Percentiles rank a stretch among this genome's conserved stretches.
These are phyloP conservation scores for Rhodotorula kratochvilovae DNA, from an alignment of 768 basidiomycete genomes.

Conservation along the genomic window DNA sequence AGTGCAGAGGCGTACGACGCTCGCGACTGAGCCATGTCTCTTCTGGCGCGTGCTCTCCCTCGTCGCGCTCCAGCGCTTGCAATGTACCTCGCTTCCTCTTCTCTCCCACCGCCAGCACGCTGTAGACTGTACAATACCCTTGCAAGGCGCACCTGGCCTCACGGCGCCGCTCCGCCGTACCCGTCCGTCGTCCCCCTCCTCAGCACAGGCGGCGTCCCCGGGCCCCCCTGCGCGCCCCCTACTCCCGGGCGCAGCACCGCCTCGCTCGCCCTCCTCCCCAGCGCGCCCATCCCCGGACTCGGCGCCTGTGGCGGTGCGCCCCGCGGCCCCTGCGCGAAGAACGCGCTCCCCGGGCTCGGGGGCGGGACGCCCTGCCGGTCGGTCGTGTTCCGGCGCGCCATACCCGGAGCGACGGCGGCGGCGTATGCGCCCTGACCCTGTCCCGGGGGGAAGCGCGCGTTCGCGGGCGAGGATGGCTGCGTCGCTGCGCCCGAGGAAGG, in stretches of 20 bases:
- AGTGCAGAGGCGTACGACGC: no score
- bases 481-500: no score
- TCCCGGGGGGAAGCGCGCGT: background rate
- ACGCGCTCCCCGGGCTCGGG: no score
- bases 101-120: no score
- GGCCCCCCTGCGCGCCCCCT: background rate
- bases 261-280: background rate
- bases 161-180: background rate
- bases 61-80: no score
- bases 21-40: no score
- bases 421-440: background rate
- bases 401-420: background rate
- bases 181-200: background rate
- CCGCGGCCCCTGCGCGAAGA: no score
- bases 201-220: background rate
- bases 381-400: background rate
- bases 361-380: background rate
- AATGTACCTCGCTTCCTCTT: no score
- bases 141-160: no score
- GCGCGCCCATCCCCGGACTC: background rate
- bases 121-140: no score
- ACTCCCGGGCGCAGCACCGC: background rate
- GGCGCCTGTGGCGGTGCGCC: background rate
- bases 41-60: no score
- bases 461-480: no score